Conservation (phyloP, 1,284 basidiomycete genomes). For the Coriolopsis trogii region DNA sequence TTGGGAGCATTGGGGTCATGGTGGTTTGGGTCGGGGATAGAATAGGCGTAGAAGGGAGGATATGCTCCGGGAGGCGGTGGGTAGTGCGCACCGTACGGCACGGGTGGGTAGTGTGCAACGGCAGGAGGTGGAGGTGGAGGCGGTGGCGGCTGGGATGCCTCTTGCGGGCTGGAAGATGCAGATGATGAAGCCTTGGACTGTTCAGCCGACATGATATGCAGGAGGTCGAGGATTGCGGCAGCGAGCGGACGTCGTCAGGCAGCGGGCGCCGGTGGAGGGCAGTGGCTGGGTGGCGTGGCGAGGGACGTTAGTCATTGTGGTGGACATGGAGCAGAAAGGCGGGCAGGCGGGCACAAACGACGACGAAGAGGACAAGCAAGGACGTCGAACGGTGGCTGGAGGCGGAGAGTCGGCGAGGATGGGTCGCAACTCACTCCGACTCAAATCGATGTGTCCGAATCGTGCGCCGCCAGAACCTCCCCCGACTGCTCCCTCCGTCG, state of each 20-base stretch:
- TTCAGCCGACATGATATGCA: constrained; percentile 29
- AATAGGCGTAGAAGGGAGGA: constrained; percentile 51
- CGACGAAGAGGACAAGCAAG: constrained; percentile 6
- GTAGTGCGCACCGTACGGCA: constrained; percentile 46
- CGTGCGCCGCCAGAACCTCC: constrained; percentile 43
- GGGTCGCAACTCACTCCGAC: constrained; percentile 38
- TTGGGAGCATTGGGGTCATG: constrained; percentile 48
- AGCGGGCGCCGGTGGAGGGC: constrained; percentile 7
- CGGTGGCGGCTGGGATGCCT: constrained; percentile 29
- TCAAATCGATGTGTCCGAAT: constrained; percentile 40
- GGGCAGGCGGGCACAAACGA: constrained; percentile 1
- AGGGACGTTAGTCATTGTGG: constrained; percentile 18
- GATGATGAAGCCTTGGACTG: constrained; percentile 32
- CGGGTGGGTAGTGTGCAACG: constrained; percentile 42
- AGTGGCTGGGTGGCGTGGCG: constrained; percentile 13
- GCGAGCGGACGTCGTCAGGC: constrained; percentile 1
- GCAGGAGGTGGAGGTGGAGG: constrained; percentile 19
- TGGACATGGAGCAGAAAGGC: background rate
- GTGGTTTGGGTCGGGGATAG: constrained; percentile 41
- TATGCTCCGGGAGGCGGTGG: constrained; percentile 49
- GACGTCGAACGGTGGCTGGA: constrained; percentile 5
- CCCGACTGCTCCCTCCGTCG: constrained; percentile 18
- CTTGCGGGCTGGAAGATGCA: constrained; percentile 29
- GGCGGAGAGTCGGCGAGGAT: constrained; percentile 32
- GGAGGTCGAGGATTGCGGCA: background rate